phyloP scores from a whole-genome alignment of 805 yeast genomes.

The Starmera quercuum region DNA sequence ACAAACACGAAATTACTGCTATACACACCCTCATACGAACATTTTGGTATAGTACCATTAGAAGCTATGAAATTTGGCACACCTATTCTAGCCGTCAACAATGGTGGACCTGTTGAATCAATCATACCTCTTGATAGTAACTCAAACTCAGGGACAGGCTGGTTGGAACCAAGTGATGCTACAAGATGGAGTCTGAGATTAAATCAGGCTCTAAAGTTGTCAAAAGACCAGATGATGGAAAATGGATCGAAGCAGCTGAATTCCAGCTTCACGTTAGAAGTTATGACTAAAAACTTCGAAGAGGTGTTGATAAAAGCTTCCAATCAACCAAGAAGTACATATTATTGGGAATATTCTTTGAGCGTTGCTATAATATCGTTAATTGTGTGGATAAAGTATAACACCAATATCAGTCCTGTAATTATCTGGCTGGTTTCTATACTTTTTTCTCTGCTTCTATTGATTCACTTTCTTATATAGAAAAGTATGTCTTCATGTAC shows the following conservation, averaged over 20 bases:
- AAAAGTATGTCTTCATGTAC: too few species aligned
- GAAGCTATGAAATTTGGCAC: slow-evolving; percentile 85
- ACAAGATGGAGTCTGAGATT: slow-evolving; percentile 49
- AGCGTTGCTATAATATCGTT: too few species aligned
- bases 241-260: slow-evolving; percentile 25
- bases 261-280: slow-evolving; percentile 27
- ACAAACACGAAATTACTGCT: slow-evolving; percentile 50
- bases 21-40: slow-evolving; percentile 90
- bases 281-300: slow-evolving; percentile 31
- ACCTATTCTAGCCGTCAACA: slow-evolving; percentile 78
- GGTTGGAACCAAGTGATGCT: slow-evolving; percentile 41
- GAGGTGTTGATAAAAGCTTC: slow-evolving; percentile 23
- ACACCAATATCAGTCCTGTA: too few species aligned
- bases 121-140: slow-evolving; percentile 25
- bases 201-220: slow-evolving; percentile 26
- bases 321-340: slow-evolving; percentile 14
- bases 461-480: too few species aligned
- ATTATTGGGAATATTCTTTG: too few species aligned
- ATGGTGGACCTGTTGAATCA: slow-evolving; percentile 93
- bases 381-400: too few species aligned
- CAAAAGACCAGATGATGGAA: slow-evolving; percentile 7
- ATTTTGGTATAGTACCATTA: slow-evolving; percentile 95
- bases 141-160: slow-evolving; percentile 50
- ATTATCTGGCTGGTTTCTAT: too few species aligned
- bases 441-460: too few species aligned